Base-by-base conservation (phyloP, 2,329 filamentous ascomycete species). In the Paecilomyces sp. region DNA sequence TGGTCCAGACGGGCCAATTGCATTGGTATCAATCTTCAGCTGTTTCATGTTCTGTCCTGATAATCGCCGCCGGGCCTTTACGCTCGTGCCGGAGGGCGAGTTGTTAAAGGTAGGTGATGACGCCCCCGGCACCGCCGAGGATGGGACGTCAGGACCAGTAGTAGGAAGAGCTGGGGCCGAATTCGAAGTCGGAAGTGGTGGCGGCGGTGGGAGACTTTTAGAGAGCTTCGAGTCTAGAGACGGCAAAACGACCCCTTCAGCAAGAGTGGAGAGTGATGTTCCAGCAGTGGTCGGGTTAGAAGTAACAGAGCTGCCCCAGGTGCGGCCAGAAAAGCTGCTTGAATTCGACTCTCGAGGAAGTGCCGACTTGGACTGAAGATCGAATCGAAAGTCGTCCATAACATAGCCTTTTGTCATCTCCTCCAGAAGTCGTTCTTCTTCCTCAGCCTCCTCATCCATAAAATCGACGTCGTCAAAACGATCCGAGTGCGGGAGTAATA, bases 361-460 rank as follows among this genome's bases (percentile, higher is more conserved):
- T 28, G 86, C 82, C 15, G 85, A 87, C 66, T 88, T 90, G 5
- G 83, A 83, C 66, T 86, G 83, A 34, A 87, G 75, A 58, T 86
- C 88, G 69, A 92, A 89, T 60, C 90, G 83, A 69, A 95, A 95
- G 59, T 92, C 89, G 59, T 93, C 90, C 68, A 94, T 86, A 58
- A 87, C 84, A 72, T 92, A 93, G 57, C 89, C 91, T 64, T 85
- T 86, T 0, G 90, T 92, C 83, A 97, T 91, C 71, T 96, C 91
- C 62, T 97, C 93, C 55, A 97, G 75, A 57, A 92, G 82, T 34
- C 87, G 83, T 70, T 92, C 89, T 70, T 85, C 83, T 64, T 92
- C 90, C 58, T 92, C 88, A 2, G 84, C 86, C 65, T 88, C 87
- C 57, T 85, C 85, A 31, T 85, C 83, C 15, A 79, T 70, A 64